Base-by-base conservation (phyloP, 1,284 basidiomycete genomes). In the Puccinia polysora region DNA sequence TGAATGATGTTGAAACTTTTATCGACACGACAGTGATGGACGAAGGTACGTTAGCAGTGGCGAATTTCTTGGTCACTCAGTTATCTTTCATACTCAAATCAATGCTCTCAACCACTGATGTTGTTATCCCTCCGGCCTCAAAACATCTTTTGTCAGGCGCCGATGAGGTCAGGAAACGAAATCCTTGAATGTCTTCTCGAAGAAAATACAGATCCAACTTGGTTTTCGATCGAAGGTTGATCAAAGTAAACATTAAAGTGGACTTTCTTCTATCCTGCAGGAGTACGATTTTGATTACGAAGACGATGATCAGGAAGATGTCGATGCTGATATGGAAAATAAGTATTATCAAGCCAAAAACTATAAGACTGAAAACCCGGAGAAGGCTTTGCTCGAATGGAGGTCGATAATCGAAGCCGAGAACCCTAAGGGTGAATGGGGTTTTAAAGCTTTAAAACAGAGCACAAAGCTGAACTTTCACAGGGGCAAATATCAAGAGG, bases 201-300 rank as follows among this genome's bases (percentile, higher is more conserved):
- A 20, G 23, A 43, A 14, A 23, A 1, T 5, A 40, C 14, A 40
- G 36, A 15, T 20, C 59, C 23, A 23, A 62, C 15, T n/a, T 62
- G 10, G 2, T 62, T 43, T 2, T 40, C 10, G 55, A 49, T 7
- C 18, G 15, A 4, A n/a, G n/a, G n/a, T n/a, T n/a, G n/a, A n/a
- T n/a, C n/a, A n/a, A n/a, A n/a, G n/a, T n/a, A n/a, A n/a, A n/a
- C n/a, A n/a, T n/a, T 50, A 12, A 18, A 32, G n/a, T 52, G 23
- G n/a, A 8, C 30, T 52, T 30, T 38, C 12, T 55, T 18, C 14
- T 23, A 20, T 40, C 23, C 6, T 45, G 53, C 77, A 95, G 91
- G 92, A 96, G 79, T 97, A 97, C 81, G 91, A 88, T 77, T 97
- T 97, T 80, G 92, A 96, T 81, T 99, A 97, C 80, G 94, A 92